Base-by-base conservation (phyloP, 257 asterid genomes). In the Plantago major region DNA sequence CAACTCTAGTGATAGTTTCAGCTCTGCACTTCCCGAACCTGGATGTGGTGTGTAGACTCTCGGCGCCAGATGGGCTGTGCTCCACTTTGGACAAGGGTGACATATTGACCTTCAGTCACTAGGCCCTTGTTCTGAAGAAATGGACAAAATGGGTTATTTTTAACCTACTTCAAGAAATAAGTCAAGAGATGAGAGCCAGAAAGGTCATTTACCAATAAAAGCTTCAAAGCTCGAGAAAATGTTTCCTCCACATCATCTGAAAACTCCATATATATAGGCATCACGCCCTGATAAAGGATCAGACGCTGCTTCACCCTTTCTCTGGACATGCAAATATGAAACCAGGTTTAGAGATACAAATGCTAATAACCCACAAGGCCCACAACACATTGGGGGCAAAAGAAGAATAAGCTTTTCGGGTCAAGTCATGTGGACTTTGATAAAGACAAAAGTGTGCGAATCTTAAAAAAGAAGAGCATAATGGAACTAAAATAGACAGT, bases 61-160 rank as follows among this genome's bases (percentile, higher is more conserved):
- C 82, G 75, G 22, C 97, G 99, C 99, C 99, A 93, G 73, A 93
- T 93, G 70, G 99, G 95, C 72, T 93, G 99, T 10, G 96, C 91
- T 64, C 99, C 99, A 60, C 99, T 93, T 79, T 93, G 99, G 55
- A 89, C 99, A 40, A 93, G 93, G 42, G 99, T 93, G 42, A 93
- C 96, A 58, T 50, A 73, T 69, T 93, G 95, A 26, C 94, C 99
- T 73, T 81, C 88, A 62, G 60, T 70, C 76, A 93, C 81, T 71
- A 85, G 73, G 62, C 81, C 78, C 80, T 89, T 87, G 19, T 64
- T 74, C 99, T 93, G 75, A 49, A 67, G 4, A 30, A 63, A 61
- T 19, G 55, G 11, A 62, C 51, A 40, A 60, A 53, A 18, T 58
- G 18, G 13, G 8, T 38, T 49, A 51, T 12, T 62, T 42, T 42